Conservation (phyloP, 164 flowering plant species). For the Tetracentron sinense region DNA sequence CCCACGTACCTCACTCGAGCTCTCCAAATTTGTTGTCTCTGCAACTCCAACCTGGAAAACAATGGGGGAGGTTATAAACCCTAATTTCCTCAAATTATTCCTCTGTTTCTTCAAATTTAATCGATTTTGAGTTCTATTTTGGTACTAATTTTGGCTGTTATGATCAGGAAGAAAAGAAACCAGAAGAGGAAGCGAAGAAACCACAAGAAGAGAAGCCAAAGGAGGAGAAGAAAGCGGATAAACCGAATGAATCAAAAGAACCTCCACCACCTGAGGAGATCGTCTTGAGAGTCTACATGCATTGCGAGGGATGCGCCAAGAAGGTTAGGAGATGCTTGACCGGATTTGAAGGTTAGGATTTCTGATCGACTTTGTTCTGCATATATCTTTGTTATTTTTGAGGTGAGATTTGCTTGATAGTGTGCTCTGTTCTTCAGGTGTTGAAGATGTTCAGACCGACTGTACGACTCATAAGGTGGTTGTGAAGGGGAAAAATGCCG, state of each 20-base stretch:
- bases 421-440: conserved; percentile 33
- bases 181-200: conserved; percentile 24
- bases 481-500: conserved; percentile 78
- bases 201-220: conserved; percentile 28
- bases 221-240: conserved; percentile 27
- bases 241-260: conserved; percentile 22
- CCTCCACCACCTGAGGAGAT: conserved; percentile 59
- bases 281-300: conserved; percentile 74
- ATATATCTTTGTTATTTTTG: neutral
- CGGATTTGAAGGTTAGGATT: conserved; percentile 56
- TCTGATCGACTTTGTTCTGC: neutral
- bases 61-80: conserved; percentile 4
- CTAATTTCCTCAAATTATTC: neutral
- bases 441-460: conserved; percentile 68
- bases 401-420: neutral
- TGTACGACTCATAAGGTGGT: conserved; percentile 55
- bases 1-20: neutral
- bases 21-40: neutral
- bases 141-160: neutral
- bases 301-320: conserved; percentile 88
- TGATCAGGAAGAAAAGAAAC: conserved; percentile 10
- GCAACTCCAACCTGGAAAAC: neutral
- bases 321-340: conserved; percentile 61
- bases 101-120: neutral
- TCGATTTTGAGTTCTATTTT: neutral